A percentile compares a stretch with the other conserved stretches of the same genome.
phyloP scores from a whole-genome alignment of 1,139 yeast genomes.

The Zygosaccharomyces sapae region DNA sequence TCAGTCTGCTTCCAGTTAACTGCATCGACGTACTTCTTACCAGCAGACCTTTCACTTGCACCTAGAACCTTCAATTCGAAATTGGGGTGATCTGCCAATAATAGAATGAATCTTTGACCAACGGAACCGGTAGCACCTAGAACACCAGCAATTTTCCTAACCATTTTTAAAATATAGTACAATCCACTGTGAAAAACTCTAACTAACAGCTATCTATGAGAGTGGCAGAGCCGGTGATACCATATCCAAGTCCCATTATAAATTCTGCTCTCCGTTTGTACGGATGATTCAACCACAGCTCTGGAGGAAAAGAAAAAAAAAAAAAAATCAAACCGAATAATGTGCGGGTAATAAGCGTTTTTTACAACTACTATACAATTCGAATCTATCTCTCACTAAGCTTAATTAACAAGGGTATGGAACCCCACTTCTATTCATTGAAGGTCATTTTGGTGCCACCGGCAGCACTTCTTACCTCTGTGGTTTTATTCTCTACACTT shows the following conservation, averaged over 20 bases:
- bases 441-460: conserved; percentile 32
- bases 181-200: too few species aligned
- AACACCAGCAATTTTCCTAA: conserved; percentile 58
- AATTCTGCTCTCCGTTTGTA: neutral
- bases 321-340: neutral
- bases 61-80: conserved; percentile 83
- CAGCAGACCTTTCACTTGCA: conserved; percentile 92
- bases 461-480: conserved; percentile 27
- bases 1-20: conserved; percentile 94
- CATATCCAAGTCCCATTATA: neutral
- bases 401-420: too few species aligned
- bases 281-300: neutral
- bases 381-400: too few species aligned
- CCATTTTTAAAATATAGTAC: too few species aligned
- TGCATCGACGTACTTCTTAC: conserved; percentile 78
- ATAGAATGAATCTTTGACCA: conserved; percentile 89
- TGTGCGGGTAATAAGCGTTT: conserved; percentile 1
- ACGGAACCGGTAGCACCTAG: conserved; percentile 98
- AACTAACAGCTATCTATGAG: too few species aligned
- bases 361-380: neutral
- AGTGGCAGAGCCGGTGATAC: too few species aligned
- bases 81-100: conserved; percentile 83
- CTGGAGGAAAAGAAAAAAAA: neutral
- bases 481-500: conserved; percentile 16
- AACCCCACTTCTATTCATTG: conserved; percentile 22